Conservation (phyloP, 176 grass and related monocot genomes). For the Triticum urartu region DNA sequence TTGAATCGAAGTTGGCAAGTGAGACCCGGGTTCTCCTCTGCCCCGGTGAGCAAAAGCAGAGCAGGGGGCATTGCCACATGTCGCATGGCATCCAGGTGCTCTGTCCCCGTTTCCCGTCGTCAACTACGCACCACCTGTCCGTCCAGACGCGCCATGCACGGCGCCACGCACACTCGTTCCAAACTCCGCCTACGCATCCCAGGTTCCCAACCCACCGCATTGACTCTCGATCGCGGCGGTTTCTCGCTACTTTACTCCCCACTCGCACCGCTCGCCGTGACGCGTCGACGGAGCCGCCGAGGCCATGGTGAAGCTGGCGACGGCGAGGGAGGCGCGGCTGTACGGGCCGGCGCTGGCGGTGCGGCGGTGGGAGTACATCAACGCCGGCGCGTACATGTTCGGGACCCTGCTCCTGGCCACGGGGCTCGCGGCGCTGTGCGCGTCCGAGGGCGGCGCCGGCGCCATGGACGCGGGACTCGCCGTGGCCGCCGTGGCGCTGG, state of each 20-base stretch:
- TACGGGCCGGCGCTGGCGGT: conserved; percentile 53
- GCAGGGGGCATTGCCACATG: conserved; percentile 12
- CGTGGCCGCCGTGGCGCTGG: conserved; percentile 38
- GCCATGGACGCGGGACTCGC: conserved; percentile 31
- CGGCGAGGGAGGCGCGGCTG: conserved; percentile 71
- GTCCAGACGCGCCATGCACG: conserved; percentile 46
- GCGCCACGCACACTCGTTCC: conserved; percentile 40
- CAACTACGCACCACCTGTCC: background rate
- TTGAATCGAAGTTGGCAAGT: no score
- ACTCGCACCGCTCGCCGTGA: background rate
- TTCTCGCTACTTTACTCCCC: background rate
- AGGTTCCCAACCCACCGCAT: conserved; percentile 24
- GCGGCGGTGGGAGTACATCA: conserved; percentile 77
- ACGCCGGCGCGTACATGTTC: conserved; percentile 63
- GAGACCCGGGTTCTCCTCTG: no score
- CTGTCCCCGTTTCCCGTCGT: background rate
- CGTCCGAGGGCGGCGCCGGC: background rate
- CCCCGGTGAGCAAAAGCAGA: no score
- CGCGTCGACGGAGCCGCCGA: background rate
- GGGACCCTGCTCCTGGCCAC: conserved; percentile 49
- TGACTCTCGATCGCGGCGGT: background rate
- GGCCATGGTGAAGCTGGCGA: conserved; percentile 78
- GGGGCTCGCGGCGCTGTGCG: conserved; percentile 35
- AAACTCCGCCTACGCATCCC: background rate
- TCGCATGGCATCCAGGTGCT: background rate